Percentiles rank a stretch among this genome's conserved stretches.
Evolutionary conservation across 202 grass and related monocot species (phyloP).

Genomic region (Eragrostis tef): DNA sequence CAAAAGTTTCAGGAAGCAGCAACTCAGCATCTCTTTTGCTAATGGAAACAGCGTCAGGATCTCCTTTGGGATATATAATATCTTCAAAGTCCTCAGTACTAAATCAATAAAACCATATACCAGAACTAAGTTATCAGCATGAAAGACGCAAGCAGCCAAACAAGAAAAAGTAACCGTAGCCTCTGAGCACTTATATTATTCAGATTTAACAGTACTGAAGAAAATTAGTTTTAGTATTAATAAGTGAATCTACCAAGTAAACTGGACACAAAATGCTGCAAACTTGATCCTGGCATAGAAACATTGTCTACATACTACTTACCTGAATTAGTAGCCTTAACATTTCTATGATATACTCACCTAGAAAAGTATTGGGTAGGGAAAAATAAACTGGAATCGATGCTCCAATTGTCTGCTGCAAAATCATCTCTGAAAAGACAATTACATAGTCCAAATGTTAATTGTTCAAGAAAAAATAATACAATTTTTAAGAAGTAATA

Average conservation of each 20-base stretch:
- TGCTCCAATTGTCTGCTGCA: constrained; percentile 41
- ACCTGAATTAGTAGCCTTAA: constrained; percentile 8
- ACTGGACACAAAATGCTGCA: constrained; percentile 28
- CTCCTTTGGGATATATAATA: constrained; percentile 89
- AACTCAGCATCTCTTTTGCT: constrained; percentile 90
- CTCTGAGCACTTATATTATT: not conserved
- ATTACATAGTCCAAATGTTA: constrained; percentile 30
- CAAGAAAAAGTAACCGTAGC: constrained; percentile 31
- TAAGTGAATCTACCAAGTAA: no score
- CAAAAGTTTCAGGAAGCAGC: constrained; percentile 92
- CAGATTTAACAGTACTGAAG: constrained; percentile 25
- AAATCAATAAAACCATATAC: constrained; percentile 48
- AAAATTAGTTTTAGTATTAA: no score
- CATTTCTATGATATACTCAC: constrained; percentile 52
- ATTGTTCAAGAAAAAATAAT: not conserved
- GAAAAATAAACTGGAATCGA: constrained; percentile 58
- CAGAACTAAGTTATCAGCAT: constrained; percentile 36
- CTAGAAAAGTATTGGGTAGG: constrained; percentile 68
- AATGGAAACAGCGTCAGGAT: constrained; percentile 94
- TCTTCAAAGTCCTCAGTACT: constrained; percentile 82
- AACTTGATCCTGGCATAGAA: constrained; percentile 5
- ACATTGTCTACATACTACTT: constrained; percentile 7
- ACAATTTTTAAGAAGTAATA: constrained; percentile 30
- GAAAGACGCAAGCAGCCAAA: constrained; percentile 18
- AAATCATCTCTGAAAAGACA: constrained; percentile 65